phyloP scores from a whole-genome alignment of 768 basidiomycete genomes.

The Mrakia frigida region DNA sequence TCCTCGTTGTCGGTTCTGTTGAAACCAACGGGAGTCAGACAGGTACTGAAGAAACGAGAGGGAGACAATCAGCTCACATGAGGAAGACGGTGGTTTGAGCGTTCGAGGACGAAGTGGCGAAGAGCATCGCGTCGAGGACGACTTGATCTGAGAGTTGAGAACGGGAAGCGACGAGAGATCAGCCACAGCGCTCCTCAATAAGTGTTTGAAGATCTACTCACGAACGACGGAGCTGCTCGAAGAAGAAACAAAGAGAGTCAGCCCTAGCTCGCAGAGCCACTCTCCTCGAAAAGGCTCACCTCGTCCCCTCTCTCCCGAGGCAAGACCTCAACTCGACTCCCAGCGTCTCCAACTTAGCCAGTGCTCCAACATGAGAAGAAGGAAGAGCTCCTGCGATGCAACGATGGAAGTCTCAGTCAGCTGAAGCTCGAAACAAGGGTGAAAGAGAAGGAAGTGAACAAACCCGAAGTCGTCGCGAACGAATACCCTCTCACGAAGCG shows the following conservation, averaged over 20 bases:
- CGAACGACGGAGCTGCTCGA: not conserved
- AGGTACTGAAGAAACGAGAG: not conserved
- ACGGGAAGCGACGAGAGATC: not conserved
- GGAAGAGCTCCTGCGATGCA: too few relatives aligned
- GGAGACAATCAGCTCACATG: not conserved
- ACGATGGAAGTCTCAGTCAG: too few relatives aligned
- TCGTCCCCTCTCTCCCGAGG: too few relatives aligned
- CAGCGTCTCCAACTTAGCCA: too few relatives aligned
- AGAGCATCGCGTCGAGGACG: slow-evolving; percentile 1
- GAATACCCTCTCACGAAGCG: too few relatives aligned
- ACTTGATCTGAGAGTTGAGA: not conserved
- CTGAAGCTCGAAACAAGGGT: too few relatives aligned
- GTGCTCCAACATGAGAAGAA: too few relatives aligned
- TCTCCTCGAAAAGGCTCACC: not conserved
- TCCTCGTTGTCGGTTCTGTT: not conserved
- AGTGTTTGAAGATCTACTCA: not conserved
- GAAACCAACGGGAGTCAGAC: not conserved
- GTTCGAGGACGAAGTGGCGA: not conserved
- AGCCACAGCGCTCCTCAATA: too few relatives aligned
- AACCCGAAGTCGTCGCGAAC: too few relatives aligned
- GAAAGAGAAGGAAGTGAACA: too few relatives aligned
- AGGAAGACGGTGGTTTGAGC: not conserved
- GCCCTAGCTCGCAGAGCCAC: not conserved
- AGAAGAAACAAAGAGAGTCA: not conserved
- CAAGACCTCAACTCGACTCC: too few relatives aligned